Base-by-base conservation (phyloP, 352 stramenopile species). In the Aphanomyces stellatus region DNA sequence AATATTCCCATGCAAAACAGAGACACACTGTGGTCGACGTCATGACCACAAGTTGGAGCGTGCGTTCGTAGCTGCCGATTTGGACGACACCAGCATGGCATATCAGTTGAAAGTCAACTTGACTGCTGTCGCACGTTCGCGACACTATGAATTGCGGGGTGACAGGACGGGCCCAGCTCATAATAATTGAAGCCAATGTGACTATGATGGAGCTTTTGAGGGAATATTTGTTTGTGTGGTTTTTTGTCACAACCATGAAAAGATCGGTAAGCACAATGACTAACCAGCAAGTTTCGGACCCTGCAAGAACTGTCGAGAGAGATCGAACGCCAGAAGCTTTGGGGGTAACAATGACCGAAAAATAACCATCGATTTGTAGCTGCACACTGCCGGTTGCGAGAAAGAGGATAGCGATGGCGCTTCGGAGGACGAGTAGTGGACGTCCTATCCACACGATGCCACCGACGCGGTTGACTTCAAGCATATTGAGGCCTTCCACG, bases 71-170 rank as follows among this genome's bases (percentile, higher is more conserved):
- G 51, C 31, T 27, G 24, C 55, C 57, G 28, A 65, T 65, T 11
- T 24, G 17, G 27, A 65, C 30, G 1, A 13, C 25, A 35, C 57
- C 57, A 11, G 11, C 57, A 2, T 13, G 42, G 30, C 57, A 65
- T 30, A 55, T 19, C 2, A 65, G 15, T 53, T 53, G 57, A 53
- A 63, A 65, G 57, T 65, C 57, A 13, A 51, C 41, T 7, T 51
- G 25, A 1, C 7, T 22, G 22, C 51, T 19, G 2, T 33, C 27
- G 34, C 57, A 65, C 28, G 25, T 11, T 2, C 19, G 35, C 5
- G 5, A 13, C 2, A 65, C 15, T 25, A 22, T 10, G 25, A 35
- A 15, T 6, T 24, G 17, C 15, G 27, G 57, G 27, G 22, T 37
- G 15, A 65, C 57, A 13, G 57, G 57, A 11, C 27, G 4, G 17